Evolutionary conservation across 148 eudicot species (phyloP).

Genomic region (Suaeda aralocaspica): DNA sequence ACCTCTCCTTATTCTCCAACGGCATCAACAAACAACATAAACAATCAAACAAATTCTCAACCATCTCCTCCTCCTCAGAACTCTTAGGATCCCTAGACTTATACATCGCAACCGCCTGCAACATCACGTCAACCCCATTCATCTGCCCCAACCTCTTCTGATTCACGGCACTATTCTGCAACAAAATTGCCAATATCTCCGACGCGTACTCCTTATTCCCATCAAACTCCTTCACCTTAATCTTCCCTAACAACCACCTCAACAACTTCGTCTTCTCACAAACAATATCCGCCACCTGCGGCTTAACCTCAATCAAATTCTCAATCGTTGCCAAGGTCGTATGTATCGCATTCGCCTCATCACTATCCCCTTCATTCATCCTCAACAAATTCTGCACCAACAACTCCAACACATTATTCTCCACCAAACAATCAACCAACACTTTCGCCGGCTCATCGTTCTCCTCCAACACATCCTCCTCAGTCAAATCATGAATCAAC

Average conservation of each 20-base stretch:
- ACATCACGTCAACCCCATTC: constrained; percentile 90
- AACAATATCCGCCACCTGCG: constrained; percentile 75
- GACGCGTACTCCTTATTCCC: constrained; percentile 94
- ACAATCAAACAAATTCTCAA: constrained; percentile 96
- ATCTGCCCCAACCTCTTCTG: constrained; percentile 90
- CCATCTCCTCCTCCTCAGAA: constrained; percentile 95
- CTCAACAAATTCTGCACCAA: constrained; percentile 66
- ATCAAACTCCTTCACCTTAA: constrained; percentile 88
- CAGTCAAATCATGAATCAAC: constrained; percentile 72
- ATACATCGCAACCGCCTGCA: constrained; percentile 95
- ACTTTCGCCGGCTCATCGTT: constrained; percentile 72
- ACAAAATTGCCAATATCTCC: constrained; percentile 88
- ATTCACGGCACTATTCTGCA: constrained; percentile 79
- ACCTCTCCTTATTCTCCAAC: constrained; percentile 94
- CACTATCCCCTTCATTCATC: constrained; percentile 62
- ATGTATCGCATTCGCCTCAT: constrained; percentile 63
- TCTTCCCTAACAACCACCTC: constrained; percentile 82
- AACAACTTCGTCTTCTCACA: constrained; percentile 84
- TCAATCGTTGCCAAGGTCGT: constrained; percentile 61
- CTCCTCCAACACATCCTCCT: constrained; percentile 79
- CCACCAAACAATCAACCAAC: constrained; percentile 69
- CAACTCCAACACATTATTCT: constrained; percentile 76
- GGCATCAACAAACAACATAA: constrained; percentile 98
- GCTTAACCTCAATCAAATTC: constrained; percentile 90
- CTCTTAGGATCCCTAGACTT: constrained; percentile 89